These are phyloP conservation scores for Exidia glandulosa DNA, from an alignment of 768 basidiomycete genomes.

Conservation along the genomic window DNA sequence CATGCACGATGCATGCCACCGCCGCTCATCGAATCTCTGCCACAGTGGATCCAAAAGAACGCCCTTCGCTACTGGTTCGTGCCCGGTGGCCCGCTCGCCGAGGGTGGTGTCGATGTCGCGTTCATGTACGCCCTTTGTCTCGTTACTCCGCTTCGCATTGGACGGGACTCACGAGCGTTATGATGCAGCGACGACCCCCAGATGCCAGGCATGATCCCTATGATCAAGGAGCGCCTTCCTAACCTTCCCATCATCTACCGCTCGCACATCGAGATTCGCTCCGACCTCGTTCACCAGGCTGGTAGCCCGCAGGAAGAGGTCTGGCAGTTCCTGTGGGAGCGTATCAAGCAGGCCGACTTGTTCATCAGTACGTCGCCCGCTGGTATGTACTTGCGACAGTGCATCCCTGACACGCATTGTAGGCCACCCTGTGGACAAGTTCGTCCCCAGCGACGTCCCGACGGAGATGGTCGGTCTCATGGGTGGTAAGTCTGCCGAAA, in stretches of 20 bases:
- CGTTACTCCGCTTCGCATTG: neutral
- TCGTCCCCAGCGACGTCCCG: constrained; percentile 81
- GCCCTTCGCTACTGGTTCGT: constrained; percentile 74
- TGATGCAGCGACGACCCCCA: constrained; percentile 63
- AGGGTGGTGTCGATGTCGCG: constrained; percentile 75
- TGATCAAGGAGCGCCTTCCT: constrained; percentile 77
- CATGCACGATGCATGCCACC: constrained; percentile 17
- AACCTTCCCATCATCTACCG: constrained; percentile 85
- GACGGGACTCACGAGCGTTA: constrained; percentile 7
- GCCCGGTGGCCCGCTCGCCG: constrained; percentile 72
- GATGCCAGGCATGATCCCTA: constrained; percentile 88
- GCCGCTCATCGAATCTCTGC: neutral
- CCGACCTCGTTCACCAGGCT: constrained; percentile 70
- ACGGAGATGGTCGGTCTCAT: constrained; percentile 57
- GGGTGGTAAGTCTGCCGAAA: too few species aligned
- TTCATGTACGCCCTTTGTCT: constrained; percentile 55
- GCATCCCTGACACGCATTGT: constrained; percentile 1
- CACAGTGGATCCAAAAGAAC: constrained; percentile 38
- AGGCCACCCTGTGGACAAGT: constrained; percentile 87
- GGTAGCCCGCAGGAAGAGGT: constrained; percentile 84
- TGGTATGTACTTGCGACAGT: neutral
- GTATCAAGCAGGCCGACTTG: constrained; percentile 79
- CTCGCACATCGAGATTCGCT: constrained; percentile 87
- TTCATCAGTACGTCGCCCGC: constrained; percentile 57
- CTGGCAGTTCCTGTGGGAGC: constrained; percentile 93